A percentile compares a stretch with the other conserved stretches of the same genome.
phyloP scores from a whole-genome alignment of 23 red algal genomes.

The Gracilaria caudata region DNA sequence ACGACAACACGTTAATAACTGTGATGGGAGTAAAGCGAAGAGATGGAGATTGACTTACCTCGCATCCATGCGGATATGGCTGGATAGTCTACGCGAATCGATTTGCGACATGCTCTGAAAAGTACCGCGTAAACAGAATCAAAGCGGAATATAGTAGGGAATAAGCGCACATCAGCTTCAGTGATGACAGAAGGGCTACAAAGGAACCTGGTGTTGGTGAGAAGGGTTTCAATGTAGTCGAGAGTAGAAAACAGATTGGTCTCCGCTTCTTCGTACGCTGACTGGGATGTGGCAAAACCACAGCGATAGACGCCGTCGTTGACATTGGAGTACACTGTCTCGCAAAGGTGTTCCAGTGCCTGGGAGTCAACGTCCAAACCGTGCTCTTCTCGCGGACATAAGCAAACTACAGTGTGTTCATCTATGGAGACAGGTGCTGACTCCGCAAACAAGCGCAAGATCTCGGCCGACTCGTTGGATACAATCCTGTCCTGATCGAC shows the following conservation, averaged over 20 bases:
- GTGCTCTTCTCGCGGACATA: conserved; percentile 35
- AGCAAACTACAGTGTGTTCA: conserved; percentile 19
- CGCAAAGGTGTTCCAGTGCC: conserved; percentile 43
- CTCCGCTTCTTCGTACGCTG: conserved; percentile 75
- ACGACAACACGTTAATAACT: background rate
- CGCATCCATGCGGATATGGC: conserved; percentile 62
- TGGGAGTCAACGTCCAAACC: conserved; percentile 14
- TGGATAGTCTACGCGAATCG: conserved; percentile 82
- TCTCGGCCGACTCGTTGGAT: conserved; percentile 85
- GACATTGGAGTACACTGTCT: conserved; percentile 44
- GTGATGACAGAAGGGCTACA: conserved; percentile 57
- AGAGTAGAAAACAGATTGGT: conserved; percentile 65
- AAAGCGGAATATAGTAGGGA: conserved; percentile 91
- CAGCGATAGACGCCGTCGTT: conserved; percentile 97
- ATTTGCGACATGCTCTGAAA: conserved; percentile 75
- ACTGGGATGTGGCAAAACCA: conserved; percentile 91
- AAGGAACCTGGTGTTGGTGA: conserved; percentile 60
- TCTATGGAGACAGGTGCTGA: conserved; percentile 13
- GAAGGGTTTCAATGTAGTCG: conserved; percentile 60
- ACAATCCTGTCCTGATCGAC: conserved; percentile 48
- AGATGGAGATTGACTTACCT: conserved; percentile 19
- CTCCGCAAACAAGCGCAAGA: conserved; percentile 69
- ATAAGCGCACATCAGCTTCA: conserved; percentile 88
- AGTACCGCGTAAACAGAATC: conserved; percentile 86
- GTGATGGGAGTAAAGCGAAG: background rate